phyloP scores from a whole-genome alignment of 129 eudicot genomes.

The Silybum marianum region DNA sequence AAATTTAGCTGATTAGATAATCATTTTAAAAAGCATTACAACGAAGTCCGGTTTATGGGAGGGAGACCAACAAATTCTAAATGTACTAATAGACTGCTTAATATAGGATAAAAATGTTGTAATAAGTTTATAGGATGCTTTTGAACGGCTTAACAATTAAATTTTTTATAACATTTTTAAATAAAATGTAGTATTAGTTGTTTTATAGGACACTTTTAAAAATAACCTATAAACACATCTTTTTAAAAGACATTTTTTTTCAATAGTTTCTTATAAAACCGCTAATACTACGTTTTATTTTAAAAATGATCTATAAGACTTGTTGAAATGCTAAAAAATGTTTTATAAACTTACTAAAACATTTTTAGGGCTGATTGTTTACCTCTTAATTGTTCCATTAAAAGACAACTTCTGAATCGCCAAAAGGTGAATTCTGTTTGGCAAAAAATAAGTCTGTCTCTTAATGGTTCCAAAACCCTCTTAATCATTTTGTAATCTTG shows the following conservation, averaged over 20 bases:
- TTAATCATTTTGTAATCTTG: no score
- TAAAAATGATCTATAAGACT: neutral
- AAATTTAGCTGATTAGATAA: neutral
- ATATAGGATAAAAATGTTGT: neutral
- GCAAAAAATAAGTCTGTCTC: no score
- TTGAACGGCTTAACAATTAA: neutral
- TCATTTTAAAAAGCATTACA: neutral
- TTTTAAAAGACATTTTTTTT: neutral
- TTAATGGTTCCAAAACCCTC: no score
- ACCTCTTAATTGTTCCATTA: no score
- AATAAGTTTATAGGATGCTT: neutral
- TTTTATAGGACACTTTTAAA: neutral
- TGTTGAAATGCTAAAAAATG: neutral
- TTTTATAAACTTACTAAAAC: neutral
- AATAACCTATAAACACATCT: neutral
- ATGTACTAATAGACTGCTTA: neutral
- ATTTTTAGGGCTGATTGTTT: no score
- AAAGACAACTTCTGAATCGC: no score
- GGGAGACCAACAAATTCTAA: neutral
- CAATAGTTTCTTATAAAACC: neutral
- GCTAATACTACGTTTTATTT: neutral
- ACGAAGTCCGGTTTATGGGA: neutral
- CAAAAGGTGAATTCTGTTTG: no score
- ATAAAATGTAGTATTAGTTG: neutral
- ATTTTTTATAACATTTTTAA: no score